Conservation (phyloP, 1,284 basidiomycete species). For the Naganishia sp. region DNA sequence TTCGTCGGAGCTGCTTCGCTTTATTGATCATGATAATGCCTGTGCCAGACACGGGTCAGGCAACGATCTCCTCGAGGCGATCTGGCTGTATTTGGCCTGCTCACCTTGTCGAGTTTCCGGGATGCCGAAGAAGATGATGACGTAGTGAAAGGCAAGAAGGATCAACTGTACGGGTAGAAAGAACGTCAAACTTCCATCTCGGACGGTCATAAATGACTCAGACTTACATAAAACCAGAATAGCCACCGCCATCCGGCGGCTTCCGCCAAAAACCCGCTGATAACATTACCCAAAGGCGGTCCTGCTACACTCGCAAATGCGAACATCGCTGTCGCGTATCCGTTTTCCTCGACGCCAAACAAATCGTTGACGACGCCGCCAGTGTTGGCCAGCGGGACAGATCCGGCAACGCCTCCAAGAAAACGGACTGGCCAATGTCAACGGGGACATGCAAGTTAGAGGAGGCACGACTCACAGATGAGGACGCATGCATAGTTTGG, state of each 20-base stretch:
- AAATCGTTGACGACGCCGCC: slow-evolving; percentile 56
- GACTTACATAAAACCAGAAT: slow-evolving; percentile 55
- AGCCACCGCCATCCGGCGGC: slow-evolving; percentile 55
- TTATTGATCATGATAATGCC: slow-evolving; percentile 16
- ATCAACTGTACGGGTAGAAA: slow-evolving; percentile 13
- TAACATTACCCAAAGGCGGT: slow-evolving; percentile 53
- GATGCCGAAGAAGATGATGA: slow-evolving; percentile 19
- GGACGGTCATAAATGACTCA: slow-evolving; percentile 43
- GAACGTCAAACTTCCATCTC: slow-evolving; percentile 3
- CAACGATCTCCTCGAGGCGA: not conserved
- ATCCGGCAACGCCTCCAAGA: slow-evolving; percentile 54
- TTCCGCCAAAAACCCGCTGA: slow-evolving; percentile 51
- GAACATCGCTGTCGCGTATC: slow-evolving; percentile 56
- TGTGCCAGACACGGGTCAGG: not conserved
- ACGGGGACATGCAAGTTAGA: not conserved
- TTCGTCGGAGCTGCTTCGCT: slow-evolving; percentile 18
- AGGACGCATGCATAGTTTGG: slow-evolving; percentile 21
- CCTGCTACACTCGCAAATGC: slow-evolving; percentile 49
- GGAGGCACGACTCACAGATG: not conserved
- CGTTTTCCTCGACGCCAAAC: slow-evolving; percentile 53
- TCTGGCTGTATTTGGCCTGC: not conserved
- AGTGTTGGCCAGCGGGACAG: slow-evolving; percentile 56
- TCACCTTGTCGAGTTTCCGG: slow-evolving; percentile 18
- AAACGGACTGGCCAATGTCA: not conserved
- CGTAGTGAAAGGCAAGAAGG: slow-evolving; percentile 14